A percentile compares a stretch with the other conserved stretches of the same genome.
Conservation (phyloP, 331 rosid species). For the Acacia pycnantha region DNA sequence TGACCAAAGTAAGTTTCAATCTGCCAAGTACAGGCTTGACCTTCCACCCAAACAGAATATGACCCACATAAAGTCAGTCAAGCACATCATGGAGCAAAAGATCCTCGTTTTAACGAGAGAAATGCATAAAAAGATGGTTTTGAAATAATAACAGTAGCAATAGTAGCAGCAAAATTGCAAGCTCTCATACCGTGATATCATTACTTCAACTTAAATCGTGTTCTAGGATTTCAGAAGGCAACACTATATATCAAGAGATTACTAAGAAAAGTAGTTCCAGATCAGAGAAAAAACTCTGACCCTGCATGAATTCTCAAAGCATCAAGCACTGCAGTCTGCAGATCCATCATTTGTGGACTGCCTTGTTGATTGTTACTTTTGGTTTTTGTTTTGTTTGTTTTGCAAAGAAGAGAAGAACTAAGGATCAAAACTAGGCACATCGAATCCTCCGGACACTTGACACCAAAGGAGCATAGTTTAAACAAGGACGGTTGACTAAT, state of each 20-base stretch:
- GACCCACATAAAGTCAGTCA: not conserved
- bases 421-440: not conserved
- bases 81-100: slow-evolving; percentile 4
- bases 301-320: not conserved
- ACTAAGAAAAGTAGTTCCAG: not conserved
- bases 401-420: not conserved
- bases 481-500: not conserved
- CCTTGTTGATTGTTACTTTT: not conserved
- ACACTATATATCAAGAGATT: not conserved
- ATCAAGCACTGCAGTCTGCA: not conserved
- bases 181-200: not conserved
- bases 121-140: not conserved
- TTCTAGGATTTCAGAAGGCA: not conserved
- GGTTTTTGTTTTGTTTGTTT: not conserved
- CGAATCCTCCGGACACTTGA: not conserved
- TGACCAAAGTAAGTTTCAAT: slow-evolving; percentile 70
- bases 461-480: not conserved
- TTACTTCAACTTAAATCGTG: not conserved
- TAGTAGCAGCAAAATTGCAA: not conserved
- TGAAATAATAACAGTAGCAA: not conserved
- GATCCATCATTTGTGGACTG: slow-evolving; percentile 5
- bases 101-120: not conserved
- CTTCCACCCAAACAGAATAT: slow-evolving; percentile 38
- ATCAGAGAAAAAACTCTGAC: not conserved
- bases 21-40: slow-evolving; percentile 87